These are phyloP conservation scores for Jamesozyma lodderae DNA, from an alignment of 805 yeast species.

Conservation along the genomic window DNA sequence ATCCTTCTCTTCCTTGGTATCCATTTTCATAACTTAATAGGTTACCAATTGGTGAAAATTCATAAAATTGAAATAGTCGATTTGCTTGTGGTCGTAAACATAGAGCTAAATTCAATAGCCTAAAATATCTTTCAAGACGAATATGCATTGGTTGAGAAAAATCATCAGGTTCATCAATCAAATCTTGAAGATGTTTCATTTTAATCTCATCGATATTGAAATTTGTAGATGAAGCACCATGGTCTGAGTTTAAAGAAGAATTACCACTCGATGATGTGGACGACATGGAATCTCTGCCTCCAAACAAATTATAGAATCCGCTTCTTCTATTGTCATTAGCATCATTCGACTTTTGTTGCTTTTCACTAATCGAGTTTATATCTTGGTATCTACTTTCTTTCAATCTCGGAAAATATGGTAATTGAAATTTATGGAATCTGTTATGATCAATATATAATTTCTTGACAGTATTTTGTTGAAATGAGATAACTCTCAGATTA, in stretches of 20 bases:
- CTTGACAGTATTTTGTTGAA: slow-evolving; percentile 34
- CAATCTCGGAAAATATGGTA: slow-evolving; percentile 25
- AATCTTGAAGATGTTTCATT: slow-evolving; percentile 25
- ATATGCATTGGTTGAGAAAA: slow-evolving; percentile 22
- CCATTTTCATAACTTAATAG: slow-evolving; percentile 74
- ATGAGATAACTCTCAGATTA: slow-evolving; percentile 46
- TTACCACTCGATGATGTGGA: not conserved
- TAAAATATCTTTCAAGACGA: slow-evolving; percentile 57
- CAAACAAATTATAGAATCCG: no score
- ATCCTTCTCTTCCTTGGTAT: slow-evolving; percentile 84
- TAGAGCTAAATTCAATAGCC: slow-evolving; percentile 47
- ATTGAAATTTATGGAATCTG: slow-evolving; percentile 16
- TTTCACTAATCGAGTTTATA: not conserved
- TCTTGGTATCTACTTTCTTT: slow-evolving; percentile 2
- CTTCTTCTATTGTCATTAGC: no score
- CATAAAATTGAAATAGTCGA: slow-evolving; percentile 76
- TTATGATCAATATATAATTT: slow-evolving; percentile 22
- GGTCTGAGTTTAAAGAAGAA: slow-evolving; percentile 3
- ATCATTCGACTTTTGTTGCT: not conserved
- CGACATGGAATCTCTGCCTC: no score
- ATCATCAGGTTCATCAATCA: slow-evolving; percentile 23
- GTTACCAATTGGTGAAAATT: slow-evolving; percentile 80
- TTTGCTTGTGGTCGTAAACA: slow-evolving; percentile 75
- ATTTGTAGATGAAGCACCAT: slow-evolving; percentile 3
- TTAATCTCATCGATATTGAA: slow-evolving; percentile 13